Conservation (phyloP, 345 rosid genomes). For the Lenwebbia sp. region DNA sequence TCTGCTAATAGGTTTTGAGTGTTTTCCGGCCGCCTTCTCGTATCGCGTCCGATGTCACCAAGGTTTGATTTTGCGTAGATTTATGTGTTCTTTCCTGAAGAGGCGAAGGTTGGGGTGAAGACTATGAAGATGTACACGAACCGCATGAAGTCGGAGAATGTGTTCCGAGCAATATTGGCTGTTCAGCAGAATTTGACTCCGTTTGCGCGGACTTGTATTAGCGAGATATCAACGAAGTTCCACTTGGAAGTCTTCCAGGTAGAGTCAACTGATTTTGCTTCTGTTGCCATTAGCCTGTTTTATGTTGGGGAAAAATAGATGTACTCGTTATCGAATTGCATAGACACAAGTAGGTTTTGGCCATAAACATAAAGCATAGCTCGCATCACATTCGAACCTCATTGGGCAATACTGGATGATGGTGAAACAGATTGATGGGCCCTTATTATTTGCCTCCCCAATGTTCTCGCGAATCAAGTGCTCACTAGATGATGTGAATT, state of each 20-base stretch:
- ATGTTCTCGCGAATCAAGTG: background rate
- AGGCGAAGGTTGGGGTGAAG: constrained; percentile 83
- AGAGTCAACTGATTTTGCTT: background rate
- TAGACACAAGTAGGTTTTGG: background rate
- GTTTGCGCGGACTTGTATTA: constrained; percentile 74
- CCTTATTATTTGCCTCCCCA: background rate
- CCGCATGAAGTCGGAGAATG: constrained; percentile 83
- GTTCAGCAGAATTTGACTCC: constrained; percentile 85
- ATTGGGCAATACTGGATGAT: background rate
- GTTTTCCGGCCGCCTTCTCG: background rate
- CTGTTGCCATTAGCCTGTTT: background rate
- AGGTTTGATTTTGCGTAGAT: constrained; percentile 26
- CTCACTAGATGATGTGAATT: background rate
- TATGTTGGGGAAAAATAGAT: background rate
- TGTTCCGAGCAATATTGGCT: constrained; percentile 63
- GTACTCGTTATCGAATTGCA: background rate
- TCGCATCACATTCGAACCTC: background rate
- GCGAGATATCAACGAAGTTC: constrained; percentile 58
- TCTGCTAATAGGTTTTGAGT: background rate
- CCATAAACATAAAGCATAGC: background rate
- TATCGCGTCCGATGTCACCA: background rate
- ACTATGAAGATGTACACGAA: constrained; percentile 80
- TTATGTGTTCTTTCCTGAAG: constrained; percentile 89
- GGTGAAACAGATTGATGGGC: background rate
- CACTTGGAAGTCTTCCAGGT: constrained; percentile 96